phyloP scores from a whole-genome alignment of 495 filamentous ascomycete species.

The Cercophora sp. region DNA sequence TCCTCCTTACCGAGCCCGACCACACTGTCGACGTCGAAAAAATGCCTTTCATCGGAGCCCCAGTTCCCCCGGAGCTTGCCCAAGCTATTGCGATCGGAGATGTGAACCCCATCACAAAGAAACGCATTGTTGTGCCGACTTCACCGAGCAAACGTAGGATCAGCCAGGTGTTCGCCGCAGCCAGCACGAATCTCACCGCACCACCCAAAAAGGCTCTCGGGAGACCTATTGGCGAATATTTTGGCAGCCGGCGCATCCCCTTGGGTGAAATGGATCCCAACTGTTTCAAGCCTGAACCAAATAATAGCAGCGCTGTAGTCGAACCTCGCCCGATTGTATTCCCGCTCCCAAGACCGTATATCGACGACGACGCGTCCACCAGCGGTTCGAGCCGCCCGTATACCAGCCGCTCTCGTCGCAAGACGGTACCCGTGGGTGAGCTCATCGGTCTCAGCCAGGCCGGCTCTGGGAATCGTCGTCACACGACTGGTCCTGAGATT shows the following conservation, averaged over 20 bases:
- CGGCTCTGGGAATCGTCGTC: slow-evolving; percentile 29
- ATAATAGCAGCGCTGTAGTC: slow-evolving; percentile 18
- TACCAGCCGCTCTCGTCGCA: slow-evolving; percentile 30
- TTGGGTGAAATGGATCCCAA: slow-evolving; percentile 86
- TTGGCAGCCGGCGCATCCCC: slow-evolving; percentile 68
- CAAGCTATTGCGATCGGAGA: slow-evolving; percentile 76
- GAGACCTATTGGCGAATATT: slow-evolving; percentile 75
- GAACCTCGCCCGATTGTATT: slow-evolving; percentile 39
- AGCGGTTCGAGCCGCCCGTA: slow-evolving; percentile 21
- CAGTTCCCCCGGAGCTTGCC: slow-evolving; percentile 66
- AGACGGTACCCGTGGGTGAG: slow-evolving; percentile 38
- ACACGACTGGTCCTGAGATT: slow-evolving; percentile 24
- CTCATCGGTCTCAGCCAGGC: slow-evolving; percentile 24
- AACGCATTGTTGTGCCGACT: slow-evolving; percentile 50
- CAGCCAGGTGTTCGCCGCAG: slow-evolving; percentile 28
- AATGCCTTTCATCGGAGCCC: slow-evolving; percentile 74
- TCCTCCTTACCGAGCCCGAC: slow-evolving; percentile 65
- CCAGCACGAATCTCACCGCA: slow-evolving; percentile 26
- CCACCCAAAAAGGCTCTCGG: slow-evolving; percentile 37
- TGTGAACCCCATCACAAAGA: slow-evolving; percentile 84
- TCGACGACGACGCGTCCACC: slow-evolving; percentile 25
- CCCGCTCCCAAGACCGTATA: slow-evolving; percentile 46
- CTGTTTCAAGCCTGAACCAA: slow-evolving; percentile 51
- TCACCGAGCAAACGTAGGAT: slow-evolving; percentile 39
- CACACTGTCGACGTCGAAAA: slow-evolving; percentile 56